Evolutionary conservation across 805 yeast species (phyloP), one percentile per base, ranked within the genome.

Genomic region (Candida pseudofarinosa): DNA sequence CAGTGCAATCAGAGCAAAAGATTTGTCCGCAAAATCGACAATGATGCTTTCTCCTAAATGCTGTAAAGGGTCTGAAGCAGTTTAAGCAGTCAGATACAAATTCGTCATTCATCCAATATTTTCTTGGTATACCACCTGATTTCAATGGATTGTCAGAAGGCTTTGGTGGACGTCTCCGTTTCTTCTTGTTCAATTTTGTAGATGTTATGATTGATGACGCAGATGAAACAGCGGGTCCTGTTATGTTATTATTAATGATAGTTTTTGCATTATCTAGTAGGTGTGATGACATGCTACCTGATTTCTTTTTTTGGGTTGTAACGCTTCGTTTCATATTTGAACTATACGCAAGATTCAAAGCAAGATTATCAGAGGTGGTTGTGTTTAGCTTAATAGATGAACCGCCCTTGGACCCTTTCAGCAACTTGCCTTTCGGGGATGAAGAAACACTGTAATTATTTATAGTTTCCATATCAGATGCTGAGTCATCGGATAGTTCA

Each of bases 21-120:
- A 91, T 90, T 60, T 90, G 96, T 2, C 99, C 99, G 64, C 99
- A 91, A 30, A 91, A 81, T 41, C 99, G 70, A 57, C 99, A 91
- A 62, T 91, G 99, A 59, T 91, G 99, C 50, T 87, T 85, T 51
- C 99, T 72, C 59, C 97, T 69, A 64, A 89, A 90, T 0, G 97
- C 85, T 1, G 85, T 79, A 57, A 91, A 91, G 3, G 80, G 78
- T 42, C 81, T 75, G 43, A 85, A 87, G 61, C 98, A 91, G 13
- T 83, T 74, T 44, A 88, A 80, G 56, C 99, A 91, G 48, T 88
- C 93, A 6, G 83, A 77, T 0, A 95, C 96, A 45, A 88, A 86
- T 34, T 91, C 86, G 65, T 91, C 97, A 54, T 90, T 88, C 88
- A 91, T 83, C 99, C 99, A 91, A 59, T 88, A 91, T 56, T 88